Evolutionary conservation across 768 basidiomycete species (phyloP).

Genomic region (Boletus bicolor): DNA sequence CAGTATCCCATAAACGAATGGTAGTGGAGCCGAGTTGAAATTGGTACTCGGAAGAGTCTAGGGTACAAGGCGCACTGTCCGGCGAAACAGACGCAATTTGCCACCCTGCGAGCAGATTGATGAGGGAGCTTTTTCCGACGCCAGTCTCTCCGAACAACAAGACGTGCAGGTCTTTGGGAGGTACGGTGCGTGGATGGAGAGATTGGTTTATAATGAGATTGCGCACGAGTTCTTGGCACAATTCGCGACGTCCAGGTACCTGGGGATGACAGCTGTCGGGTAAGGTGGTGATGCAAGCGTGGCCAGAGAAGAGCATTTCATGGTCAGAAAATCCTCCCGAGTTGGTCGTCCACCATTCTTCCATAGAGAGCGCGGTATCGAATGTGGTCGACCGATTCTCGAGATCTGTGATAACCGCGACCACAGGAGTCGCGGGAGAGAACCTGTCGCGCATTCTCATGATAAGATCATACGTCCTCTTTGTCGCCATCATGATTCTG

Average conservation of each 20-base stretch:
- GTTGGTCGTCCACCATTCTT: slow-evolving; percentile 39
- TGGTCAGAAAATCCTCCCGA: slow-evolving; percentile 23
- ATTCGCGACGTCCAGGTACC: slow-evolving; percentile 18
- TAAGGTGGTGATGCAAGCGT: slow-evolving; percentile 39
- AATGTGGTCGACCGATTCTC: slow-evolving; percentile 21
- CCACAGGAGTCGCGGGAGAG: slow-evolving; percentile 20
- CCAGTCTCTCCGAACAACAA: slow-evolving; percentile 40
- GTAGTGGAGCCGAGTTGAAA: slow-evolving; percentile 21
- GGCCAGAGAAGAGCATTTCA: slow-evolving; percentile 32
- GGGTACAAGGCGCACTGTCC: slow-evolving; percentile 33
- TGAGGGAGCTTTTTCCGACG: slow-evolving; percentile 25
- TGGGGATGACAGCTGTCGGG: slow-evolving; percentile 20
- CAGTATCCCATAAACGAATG: slow-evolving; percentile 34
- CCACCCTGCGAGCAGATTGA: slow-evolving; percentile 29
- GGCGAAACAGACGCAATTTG: slow-evolving; percentile 23
- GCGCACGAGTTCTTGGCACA: slow-evolving; percentile 19
- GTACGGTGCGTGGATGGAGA: slow-evolving; percentile 14
- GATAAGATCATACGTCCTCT: slow-evolving; percentile 20
- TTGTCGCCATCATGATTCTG: slow-evolving; percentile 13
- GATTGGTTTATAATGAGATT: slow-evolving; percentile 15
- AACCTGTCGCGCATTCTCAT: slow-evolving; percentile 14
- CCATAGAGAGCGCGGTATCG: slow-evolving; percentile 24
- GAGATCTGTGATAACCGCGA: slow-evolving; percentile 31
- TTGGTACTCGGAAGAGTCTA: slow-evolving; percentile 28
- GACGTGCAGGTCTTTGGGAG: slow-evolving; percentile 29